Evolutionary conservation across 2,329 filamentous ascomycete species (phyloP).

Genomic region (Verticillium isaacii): DNA sequence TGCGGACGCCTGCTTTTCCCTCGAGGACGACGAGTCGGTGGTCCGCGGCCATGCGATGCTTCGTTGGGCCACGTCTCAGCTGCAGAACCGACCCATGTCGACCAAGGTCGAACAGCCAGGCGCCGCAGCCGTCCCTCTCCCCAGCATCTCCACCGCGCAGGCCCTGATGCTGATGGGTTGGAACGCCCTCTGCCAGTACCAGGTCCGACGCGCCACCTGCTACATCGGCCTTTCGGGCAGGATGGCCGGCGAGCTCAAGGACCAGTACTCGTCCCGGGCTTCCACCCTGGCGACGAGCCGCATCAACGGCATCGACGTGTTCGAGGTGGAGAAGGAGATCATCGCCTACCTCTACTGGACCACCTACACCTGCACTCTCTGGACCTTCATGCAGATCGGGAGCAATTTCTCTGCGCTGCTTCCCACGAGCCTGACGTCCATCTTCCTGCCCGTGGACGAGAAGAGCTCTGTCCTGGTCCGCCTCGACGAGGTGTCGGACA

Average conservation of each 20-base stretch:
- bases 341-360: conserved; percentile 34
- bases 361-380: conserved; percentile 30
- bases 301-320: conserved; percentile 35
- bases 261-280: conserved; percentile 20
- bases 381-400: conserved; percentile 30
- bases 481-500: conserved; percentile 28
- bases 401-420: conserved; percentile 17
- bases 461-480: conserved; percentile 23
- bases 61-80: conserved; percentile 26
- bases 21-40: conserved; percentile 21
- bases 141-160: conserved; percentile 26
- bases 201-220: conserved; percentile 27
- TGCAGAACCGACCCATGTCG: conserved; percentile 20
- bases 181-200: conserved; percentile 26
- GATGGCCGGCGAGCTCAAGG: conserved; percentile 22
- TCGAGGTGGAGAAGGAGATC: conserved; percentile 33
- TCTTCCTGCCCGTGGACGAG: conserved; percentile 23
- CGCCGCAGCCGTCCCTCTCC: conserved; percentile 22
- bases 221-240: conserved; percentile 27
- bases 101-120: conserved; percentile 14
- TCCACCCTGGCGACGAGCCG: conserved; percentile 24
- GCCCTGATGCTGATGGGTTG: conserved; percentile 29
- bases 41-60: conserved; percentile 25
- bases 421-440: conserved; percentile 18
- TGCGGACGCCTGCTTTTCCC: conserved; percentile 30